Base-by-base conservation (phyloP, 2,329 filamentous ascomycete species). In the Colletotrichum orbiculare region DNA sequence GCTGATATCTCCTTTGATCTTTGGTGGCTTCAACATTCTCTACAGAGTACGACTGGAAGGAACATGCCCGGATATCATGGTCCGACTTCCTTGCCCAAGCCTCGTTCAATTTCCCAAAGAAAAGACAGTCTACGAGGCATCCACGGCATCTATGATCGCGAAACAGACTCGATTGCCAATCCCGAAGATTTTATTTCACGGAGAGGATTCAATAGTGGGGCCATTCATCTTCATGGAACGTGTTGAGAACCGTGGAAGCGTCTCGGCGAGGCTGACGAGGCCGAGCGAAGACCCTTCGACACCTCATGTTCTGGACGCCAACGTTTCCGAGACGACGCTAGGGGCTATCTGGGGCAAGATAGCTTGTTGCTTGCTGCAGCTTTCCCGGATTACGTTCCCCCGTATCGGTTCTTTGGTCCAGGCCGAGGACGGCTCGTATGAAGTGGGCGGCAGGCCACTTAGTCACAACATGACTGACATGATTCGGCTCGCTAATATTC, bases 401-500 rank as follows among this genome's bases (percentile, higher is more conserved):
- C 69, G 69, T 17, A 81, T 84, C n/a, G 80, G 79, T 8, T 77
- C 74, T 15, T 69, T 83, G 0, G 54, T 67, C 38, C 67, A 78
- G 54, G 46, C 66, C 1, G 63, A 69, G 3, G 59, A 71, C 8
- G 69, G 71, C 8, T 67, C 34, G 3, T 76, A 73, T 69, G 57
- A 69, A 37, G 73, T 78, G 4, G 66, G 48, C 8, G 68, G 70
- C 34, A 71, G 78, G n/a, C 79, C 79, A 2, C 60, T 83, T 3
- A 79, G 77, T 2, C 71, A 75, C 2, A 79, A 80, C 58, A 81
- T 83, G 78, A 82, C 75, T 56, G 74, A 80, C 15, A 71, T 79
- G 61, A 45, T 77, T 41, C 69, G 63, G 4, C 55, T 73, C 1
- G 61, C 69, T n/a, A 73, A 73, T 11, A 70, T 76, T 42, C 72